These are phyloP conservation scores for Teratosphaeriaceae sp. DNA, from an alignment of 2,329 filamentous ascomycete species.

Conservation along the genomic window DNA sequence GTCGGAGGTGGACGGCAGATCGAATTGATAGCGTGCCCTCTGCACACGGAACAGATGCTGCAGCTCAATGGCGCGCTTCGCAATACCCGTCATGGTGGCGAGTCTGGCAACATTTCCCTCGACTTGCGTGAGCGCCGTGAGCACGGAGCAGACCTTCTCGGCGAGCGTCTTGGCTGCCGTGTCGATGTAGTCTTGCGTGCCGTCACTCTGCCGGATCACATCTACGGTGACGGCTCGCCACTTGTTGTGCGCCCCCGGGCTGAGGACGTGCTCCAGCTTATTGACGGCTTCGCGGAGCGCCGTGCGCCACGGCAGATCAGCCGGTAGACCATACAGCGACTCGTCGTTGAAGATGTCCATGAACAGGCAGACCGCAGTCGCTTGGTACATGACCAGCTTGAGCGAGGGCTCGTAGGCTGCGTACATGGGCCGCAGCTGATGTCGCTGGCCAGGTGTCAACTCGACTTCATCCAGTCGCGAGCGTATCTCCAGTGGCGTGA, in stretches of 20 bases:
- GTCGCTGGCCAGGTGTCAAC: constrained; percentile 11
- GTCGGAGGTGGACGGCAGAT: constrained; percentile 18
- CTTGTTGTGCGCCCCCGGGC: constrained; percentile 51
- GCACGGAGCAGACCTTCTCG: constrained; percentile 19
- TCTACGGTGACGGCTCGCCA: constrained; percentile 61
- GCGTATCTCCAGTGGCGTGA: constrained; percentile 16
- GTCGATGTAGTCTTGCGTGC: constrained; percentile 13
- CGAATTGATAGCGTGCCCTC: constrained; percentile 26
- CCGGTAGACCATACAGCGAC: constrained; percentile 58
- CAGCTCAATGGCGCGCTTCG: constrained; percentile 22
- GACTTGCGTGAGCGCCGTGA: constrained; percentile 21
- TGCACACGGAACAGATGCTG: constrained; percentile 27
- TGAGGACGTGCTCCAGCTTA: constrained; percentile 17
- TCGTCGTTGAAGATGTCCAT: constrained; percentile 54
- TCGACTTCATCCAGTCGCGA: constrained; percentile 16
- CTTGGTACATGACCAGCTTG: constrained; percentile 58
- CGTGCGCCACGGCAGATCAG: constrained; percentile 34
- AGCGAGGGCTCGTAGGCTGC: constrained; percentile 47
- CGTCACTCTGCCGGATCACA: constrained; percentile 48
- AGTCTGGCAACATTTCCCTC: constrained; percentile 16
- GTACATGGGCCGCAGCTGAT: constrained; percentile 37
- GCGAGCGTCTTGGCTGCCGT: constrained; percentile 17
- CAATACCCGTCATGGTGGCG: constrained; percentile 20
- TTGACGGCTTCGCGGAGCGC: constrained; percentile 17
- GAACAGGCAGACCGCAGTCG: constrained; percentile 49